Evolutionary conservation across 2,329 filamentous ascomycete species (phyloP).

Genomic region (Huntiella bhutanensis): DNA sequence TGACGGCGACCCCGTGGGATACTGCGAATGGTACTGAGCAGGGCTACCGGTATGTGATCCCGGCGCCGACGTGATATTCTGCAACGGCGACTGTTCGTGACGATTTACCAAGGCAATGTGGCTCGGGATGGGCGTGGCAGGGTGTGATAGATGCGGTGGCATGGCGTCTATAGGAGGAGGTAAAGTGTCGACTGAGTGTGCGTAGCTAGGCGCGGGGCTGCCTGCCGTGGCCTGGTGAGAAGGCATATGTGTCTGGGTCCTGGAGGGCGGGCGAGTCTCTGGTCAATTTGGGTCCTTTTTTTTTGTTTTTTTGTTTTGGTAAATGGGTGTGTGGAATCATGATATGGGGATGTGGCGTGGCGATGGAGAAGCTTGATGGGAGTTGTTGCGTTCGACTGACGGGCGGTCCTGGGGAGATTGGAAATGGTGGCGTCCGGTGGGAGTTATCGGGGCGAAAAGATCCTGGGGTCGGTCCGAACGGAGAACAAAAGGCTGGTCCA

Average conservation of each 20-base stretch:
- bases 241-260: constrained; percentile 5
- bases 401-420: too few relatives aligned
- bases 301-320: background rate
- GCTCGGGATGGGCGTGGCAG: background rate
- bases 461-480: too few relatives aligned
- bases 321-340: background rate
- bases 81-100: background rate
- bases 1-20: background rate
- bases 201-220: constrained; percentile 8
- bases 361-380: background rate
- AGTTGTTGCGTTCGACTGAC: background rate
- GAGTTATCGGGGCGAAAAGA: too few relatives aligned
- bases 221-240: constrained; percentile 2
- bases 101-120: background rate
- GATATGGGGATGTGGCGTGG: background rate
- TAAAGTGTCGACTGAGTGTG: background rate
- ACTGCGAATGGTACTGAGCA: background rate
- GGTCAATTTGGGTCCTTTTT: constrained; percentile 8
- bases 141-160: background rate
- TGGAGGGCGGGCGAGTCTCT: constrained; percentile 9
- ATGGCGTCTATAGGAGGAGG: background rate
- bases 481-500: background rate
- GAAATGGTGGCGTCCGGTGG: too few relatives aligned
- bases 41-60: background rate
- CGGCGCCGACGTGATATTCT: background rate